Percentiles rank a stretch among this genome's conserved stretches.
These are phyloP conservation scores for Fusarium sp. DNA, from an alignment of 2,329 filamentous ascomycete genomes.

Conservation along the genomic window DNA sequence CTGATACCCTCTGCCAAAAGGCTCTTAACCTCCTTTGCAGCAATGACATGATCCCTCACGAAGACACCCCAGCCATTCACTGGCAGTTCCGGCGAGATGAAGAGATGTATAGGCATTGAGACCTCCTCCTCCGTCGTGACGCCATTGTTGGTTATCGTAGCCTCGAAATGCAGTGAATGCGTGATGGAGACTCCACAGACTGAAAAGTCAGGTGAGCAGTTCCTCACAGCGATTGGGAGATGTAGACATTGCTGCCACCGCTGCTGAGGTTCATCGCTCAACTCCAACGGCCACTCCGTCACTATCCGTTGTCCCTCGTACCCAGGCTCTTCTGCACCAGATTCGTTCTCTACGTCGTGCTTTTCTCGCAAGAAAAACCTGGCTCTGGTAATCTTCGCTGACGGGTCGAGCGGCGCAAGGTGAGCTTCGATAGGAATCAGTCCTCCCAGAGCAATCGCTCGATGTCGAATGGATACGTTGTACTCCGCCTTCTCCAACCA, in stretches of 20 bases:
- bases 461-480: neutral
- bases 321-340: accelerated
- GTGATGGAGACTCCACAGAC: neutral
- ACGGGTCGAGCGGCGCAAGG: neutral
- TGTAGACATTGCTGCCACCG: conserved; percentile 12
- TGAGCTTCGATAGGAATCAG: conserved; percentile 3
- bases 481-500: conserved; percentile 2
- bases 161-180: neutral
- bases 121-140: neutral
- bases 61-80: conserved; percentile 8
- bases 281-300: neutral
- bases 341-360: neutral
- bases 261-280: neutral
- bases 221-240: neutral
- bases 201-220: neutral
- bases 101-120: conserved; percentile 1
- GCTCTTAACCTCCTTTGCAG: neutral
- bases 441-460: neutral
- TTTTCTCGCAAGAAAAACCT: neutral
- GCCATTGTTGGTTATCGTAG: neutral
- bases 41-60: neutral
- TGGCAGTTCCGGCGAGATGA: neutral
- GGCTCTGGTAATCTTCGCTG: neutral
- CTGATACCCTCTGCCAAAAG: neutral
- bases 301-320: conserved; percentile 2